Conservation (phyloP, 441 rosid genomes). For the Erodium texanum region DNA sequence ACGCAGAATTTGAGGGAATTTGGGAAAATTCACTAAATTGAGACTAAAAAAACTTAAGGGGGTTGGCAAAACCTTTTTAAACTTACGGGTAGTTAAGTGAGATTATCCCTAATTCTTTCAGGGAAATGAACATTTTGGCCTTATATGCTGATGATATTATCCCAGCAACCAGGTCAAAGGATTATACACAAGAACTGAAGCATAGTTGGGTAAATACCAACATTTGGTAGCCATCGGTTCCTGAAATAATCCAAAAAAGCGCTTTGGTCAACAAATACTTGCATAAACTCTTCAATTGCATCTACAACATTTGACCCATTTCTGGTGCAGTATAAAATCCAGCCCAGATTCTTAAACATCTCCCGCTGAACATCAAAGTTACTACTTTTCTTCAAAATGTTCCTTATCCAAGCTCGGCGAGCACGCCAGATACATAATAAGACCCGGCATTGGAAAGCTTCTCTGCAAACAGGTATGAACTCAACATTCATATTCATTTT, state of each 20-base stretch:
- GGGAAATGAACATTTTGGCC: not conserved
- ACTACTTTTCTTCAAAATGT: constrained; percentile 39
- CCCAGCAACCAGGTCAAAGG: not conserved
- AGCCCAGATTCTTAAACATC: constrained; percentile 43
- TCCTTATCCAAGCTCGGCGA: constrained; percentile 47
- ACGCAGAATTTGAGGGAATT: no score
- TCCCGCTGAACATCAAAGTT: constrained; percentile 37
- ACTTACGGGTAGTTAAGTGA: no score
- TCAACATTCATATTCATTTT: constrained; percentile 8
- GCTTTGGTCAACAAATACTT: constrained; percentile 44
- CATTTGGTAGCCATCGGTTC: constrained; percentile 34
- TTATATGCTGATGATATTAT: not conserved
- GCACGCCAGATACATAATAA: constrained; percentile 38
- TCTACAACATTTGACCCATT: constrained; percentile 24
- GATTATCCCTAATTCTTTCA: not conserved
- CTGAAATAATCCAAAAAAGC: constrained; percentile 42
- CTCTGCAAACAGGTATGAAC: constrained; percentile 30
- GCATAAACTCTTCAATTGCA: constrained; percentile 43
- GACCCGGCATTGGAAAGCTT: constrained; percentile 41
- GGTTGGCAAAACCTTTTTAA: no score
- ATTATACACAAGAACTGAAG: not conserved
- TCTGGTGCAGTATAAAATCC: constrained; percentile 39
- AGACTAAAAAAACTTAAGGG: no score
- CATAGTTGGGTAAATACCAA: constrained; percentile 30
- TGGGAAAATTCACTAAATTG: no score